phyloP scores from a whole-genome alignment of 108 stramenopile genomes.

The Schizochytrium sp. region DNA sequence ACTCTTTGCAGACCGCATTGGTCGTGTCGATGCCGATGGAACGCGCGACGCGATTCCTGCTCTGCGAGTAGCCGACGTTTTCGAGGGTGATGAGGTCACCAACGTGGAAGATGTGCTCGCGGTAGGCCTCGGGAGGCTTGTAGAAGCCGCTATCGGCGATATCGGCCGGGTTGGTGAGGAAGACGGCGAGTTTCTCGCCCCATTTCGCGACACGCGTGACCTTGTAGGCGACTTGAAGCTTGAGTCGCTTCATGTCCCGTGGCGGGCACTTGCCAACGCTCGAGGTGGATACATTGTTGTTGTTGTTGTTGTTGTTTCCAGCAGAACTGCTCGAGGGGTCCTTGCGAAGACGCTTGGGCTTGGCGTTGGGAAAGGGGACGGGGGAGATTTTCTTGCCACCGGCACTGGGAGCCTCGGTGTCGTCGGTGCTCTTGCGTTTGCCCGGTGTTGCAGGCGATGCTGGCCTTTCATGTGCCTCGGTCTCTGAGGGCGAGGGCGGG shows the following conservation, averaged over 20 bases:
- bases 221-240: background rate
- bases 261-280: conserved; percentile 12
- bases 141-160: background rate
- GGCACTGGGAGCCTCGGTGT: no score
- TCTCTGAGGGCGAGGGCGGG: no score
- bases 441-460: no score
- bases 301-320: no score
- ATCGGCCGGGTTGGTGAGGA: background rate
- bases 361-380: no score
- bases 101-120: background rate
- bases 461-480: no score
- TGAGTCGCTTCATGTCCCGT: conserved; percentile 9
- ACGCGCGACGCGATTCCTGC: background rate
- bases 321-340: no score
- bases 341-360: no score
- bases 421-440: no score
- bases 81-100: background rate
- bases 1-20: background rate
- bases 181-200: conserved; percentile 20
- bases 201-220: background rate
- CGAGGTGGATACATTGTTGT: no score
- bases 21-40: background rate
- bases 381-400: no score
- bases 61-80: background rate
- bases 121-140: conserved; percentile 8